These are phyloP conservation scores for Salpingoeca rosetta DNA, from an alignment of 78 protist species.

Conservation along the genomic window DNA sequence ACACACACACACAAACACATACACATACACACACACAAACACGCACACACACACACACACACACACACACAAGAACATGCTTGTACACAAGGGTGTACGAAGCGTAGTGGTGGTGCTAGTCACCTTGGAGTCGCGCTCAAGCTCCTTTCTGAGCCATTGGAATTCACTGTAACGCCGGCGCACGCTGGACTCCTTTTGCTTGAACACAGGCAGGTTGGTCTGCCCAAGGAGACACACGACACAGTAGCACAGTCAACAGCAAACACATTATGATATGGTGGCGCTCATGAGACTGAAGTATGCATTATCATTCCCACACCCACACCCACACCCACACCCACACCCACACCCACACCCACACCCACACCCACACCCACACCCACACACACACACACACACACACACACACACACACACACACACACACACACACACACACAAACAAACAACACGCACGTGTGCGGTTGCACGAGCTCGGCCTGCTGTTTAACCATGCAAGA, in stretches of 20 bases:
- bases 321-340: neutral
- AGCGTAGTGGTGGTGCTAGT: no score
- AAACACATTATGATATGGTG: neutral
- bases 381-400: neutral
- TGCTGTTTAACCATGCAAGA: neutral
- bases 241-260: neutral
- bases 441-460: no score
- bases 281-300: neutral
- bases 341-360: neutral
- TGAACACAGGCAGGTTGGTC: slow-evolving; percentile 36
- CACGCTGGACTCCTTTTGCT: slow-evolving; percentile 7
- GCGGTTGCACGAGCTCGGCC: no score
- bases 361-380: neutral
- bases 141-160: slow-evolving; percentile 30
- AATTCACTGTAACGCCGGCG: slow-evolving; percentile 38
- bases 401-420: neutral
- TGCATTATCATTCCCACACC: neutral
- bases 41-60: no score
- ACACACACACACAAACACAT: no score
- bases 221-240: neutral
- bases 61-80: no score
- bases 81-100: no score
- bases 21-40: no score
- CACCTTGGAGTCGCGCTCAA: slow-evolving; percentile 27
- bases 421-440: neutral